Conservation (phyloP, 805 yeast genomes). For the Yarrowia sp. region DNA sequence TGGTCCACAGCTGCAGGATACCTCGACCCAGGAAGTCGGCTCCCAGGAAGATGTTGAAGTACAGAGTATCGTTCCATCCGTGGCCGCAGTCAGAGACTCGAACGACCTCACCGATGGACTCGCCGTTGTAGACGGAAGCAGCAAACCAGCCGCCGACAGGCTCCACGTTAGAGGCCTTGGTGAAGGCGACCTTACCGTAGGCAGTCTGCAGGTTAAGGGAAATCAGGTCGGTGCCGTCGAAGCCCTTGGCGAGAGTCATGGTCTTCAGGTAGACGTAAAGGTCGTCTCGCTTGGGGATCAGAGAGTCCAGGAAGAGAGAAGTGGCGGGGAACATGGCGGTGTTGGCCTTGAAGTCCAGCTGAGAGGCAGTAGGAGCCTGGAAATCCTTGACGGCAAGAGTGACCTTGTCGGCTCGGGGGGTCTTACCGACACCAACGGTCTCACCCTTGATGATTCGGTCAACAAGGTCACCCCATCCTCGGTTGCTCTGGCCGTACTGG, state of each 20-base stretch:
- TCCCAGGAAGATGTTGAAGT: constrained; percentile 58
- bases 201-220: constrained; percentile 56
- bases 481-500: constrained; percentile 46
- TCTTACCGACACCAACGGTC: constrained; percentile 56
- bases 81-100: constrained; percentile 58
- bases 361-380: constrained; percentile 42
- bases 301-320: constrained; percentile 31
- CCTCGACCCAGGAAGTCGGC: constrained; percentile 63
- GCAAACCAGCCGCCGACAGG: constrained; percentile 61
- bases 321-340: constrained; percentile 60
- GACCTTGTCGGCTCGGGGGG: constrained; percentile 74
- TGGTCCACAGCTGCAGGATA: constrained; percentile 43
- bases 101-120: constrained; percentile 68
- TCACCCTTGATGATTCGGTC: constrained; percentile 77
- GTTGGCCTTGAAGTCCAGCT: constrained; percentile 40
- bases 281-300: constrained; percentile 33
- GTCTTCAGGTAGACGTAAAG: constrained; percentile 33
- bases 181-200: constrained; percentile 52
- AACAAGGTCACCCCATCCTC: constrained; percentile 87
- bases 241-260: constrained; percentile 30
- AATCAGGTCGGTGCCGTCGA: constrained; percentile 39
- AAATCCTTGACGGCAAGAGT: constrained; percentile 72
- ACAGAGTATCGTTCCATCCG: constrained; percentile 48
- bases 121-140: constrained; percentile 68
- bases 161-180: constrained; percentile 65